Evolutionary conservation across 352 stramenopile species (phyloP).

Genomic region (Hyaloperonospora brassicae): DNA sequence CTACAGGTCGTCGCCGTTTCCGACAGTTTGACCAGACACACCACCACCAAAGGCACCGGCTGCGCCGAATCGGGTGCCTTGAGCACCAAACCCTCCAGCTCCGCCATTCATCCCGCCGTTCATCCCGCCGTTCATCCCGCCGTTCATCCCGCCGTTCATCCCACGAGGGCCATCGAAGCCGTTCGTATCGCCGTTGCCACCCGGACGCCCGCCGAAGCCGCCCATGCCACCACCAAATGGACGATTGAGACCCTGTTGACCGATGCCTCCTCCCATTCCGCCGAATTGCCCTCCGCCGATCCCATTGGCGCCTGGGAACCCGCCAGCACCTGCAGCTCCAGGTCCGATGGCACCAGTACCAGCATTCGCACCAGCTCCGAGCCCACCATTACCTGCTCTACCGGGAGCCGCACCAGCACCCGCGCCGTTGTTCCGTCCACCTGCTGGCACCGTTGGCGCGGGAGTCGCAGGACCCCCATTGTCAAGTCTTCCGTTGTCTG

Average conservation of each 20-base stretch:
- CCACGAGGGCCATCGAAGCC: not conserved
- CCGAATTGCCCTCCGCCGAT: slow-evolving; percentile 4
- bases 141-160: too few relatives aligned
- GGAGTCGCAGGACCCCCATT: slow-evolving; percentile 10
- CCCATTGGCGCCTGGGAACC: slow-evolving; percentile 2
- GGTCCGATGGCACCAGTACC: slow-evolving; percentile 2
- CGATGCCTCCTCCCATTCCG: slow-evolving; percentile 2
- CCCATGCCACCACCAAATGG: slow-evolving; percentile 5
- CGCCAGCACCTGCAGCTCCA: slow-evolving; percentile 4
- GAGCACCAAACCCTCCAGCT: slow-evolving; percentile 6
- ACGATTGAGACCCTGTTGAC: not conserved
- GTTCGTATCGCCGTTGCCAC: slow-evolving; percentile 1
- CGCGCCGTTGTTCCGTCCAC: not conserved
- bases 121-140: too few relatives aligned
- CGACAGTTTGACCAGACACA: slow-evolving; percentile 4
- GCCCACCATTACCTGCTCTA: slow-evolving; percentile 1
- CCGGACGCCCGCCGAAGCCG: slow-evolving; percentile 8
- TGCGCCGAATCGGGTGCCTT: slow-evolving; percentile 5
- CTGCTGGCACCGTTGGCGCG: slow-evolving; percentile 13
- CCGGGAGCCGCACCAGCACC: slow-evolving; percentile 1
- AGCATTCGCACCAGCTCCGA: slow-evolving; percentile 1
- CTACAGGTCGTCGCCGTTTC: slow-evolving; percentile 7
- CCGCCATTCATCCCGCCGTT: slow-evolving; percentile 1
- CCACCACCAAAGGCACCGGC: slow-evolving; percentile 5
- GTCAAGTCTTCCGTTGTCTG: not conserved